Conservation (phyloP, 176 grass and related monocot genomes). For the Alopecurus myosuroides region DNA sequence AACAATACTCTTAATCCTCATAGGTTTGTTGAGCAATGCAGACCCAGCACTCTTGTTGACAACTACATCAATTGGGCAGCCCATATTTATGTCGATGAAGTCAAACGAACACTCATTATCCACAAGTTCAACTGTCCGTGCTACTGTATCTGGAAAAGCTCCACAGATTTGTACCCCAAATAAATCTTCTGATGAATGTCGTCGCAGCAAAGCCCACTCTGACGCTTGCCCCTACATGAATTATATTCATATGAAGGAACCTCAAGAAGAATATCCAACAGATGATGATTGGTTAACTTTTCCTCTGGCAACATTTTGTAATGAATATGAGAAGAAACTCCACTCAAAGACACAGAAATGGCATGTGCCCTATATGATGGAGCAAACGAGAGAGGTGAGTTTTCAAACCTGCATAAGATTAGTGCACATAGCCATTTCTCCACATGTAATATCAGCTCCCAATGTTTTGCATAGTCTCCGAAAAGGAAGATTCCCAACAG, state of each 20-base stretch:
- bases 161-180: constrained; percentile 98
- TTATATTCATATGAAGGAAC: constrained; percentile 10
- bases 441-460: constrained; percentile 94
- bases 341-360: background rate
- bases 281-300: background rate
- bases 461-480: constrained; percentile 82
- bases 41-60: constrained; percentile 87
- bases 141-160: constrained; percentile 77
- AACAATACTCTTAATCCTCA: constrained; percentile 84
- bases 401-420: constrained; percentile 88
- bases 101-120: constrained; percentile 75
- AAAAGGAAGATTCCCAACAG: constrained; percentile 96
- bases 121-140: constrained; percentile 80
- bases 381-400: background rate
- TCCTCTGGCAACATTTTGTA: constrained; percentile 4
- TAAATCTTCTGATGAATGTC: constrained; percentile 79
- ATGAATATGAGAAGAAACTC: background rate
- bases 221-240: constrained; percentile 86
- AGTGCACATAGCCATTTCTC: constrained; percentile 98
- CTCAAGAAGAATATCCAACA: background rate
- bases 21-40: constrained; percentile 70
- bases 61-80: constrained; percentile 89
- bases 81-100: constrained; percentile 97
- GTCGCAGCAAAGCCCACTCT: constrained; percentile 92
- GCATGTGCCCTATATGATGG: background rate